phyloP scores from a whole-genome alignment of 164 flowering plant genomes.

The Vitis labrusca region DNA sequence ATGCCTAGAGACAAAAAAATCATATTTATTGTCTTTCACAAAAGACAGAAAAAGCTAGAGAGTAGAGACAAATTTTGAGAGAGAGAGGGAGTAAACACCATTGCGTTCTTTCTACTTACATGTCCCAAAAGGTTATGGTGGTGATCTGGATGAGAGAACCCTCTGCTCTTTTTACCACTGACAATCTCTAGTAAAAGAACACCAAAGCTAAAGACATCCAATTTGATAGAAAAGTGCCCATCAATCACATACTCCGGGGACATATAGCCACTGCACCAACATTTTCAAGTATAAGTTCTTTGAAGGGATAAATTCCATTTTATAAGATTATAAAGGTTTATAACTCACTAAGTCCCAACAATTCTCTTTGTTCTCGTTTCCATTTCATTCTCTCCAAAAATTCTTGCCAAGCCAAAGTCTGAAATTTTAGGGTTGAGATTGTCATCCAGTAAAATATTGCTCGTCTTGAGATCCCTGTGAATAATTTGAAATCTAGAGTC shows the following conservation, averaged over 20 bases:
- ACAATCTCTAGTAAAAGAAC: too few relatives aligned
- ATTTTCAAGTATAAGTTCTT: background rate
- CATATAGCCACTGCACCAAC: slow-evolving; percentile 34
- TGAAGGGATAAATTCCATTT: background rate
- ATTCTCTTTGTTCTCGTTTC: slow-evolving; percentile 32
- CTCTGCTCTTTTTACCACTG: too few relatives aligned
- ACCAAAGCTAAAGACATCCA: slow-evolving; percentile 21
- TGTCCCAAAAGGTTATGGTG: too few relatives aligned
- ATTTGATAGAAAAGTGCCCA: slow-evolving; percentile 27
- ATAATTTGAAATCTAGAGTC: slow-evolving; percentile 40
- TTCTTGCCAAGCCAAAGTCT: slow-evolving; percentile 41
- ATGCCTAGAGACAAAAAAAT: slow-evolving; percentile 29
- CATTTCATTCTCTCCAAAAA: slow-evolving; percentile 27
- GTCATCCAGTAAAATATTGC: slow-evolving; percentile 37
- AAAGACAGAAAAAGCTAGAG: too few relatives aligned
- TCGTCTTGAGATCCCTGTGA: slow-evolving; percentile 44
- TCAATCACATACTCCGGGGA: slow-evolving; percentile 40
- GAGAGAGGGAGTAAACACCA: too few relatives aligned
- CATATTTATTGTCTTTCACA: too few relatives aligned
- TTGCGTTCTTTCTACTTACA: too few relatives aligned
- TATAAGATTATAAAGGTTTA: background rate
- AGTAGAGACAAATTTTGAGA: too few relatives aligned
- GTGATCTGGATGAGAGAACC: too few relatives aligned
- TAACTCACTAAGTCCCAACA: slow-evolving; percentile 41
- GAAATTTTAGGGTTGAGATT: slow-evolving; percentile 41